Evolutionary conservation across 148 eudicot species (phyloP).

Genomic region (Fagopyrum homotropicum): DNA sequence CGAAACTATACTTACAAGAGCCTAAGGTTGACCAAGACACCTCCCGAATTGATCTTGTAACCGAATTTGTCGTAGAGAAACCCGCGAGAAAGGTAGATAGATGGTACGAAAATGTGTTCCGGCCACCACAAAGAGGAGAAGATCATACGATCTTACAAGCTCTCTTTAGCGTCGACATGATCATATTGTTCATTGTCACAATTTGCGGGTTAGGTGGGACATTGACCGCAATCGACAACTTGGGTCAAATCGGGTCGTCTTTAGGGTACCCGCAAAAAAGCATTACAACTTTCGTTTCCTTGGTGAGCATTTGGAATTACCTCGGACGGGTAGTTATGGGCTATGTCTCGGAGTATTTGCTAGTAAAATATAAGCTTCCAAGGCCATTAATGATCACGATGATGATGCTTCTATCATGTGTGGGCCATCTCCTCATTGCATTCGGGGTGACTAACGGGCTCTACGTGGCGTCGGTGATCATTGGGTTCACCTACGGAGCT

Average conservation of each 20-base stretch:
- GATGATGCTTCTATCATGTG: slow-evolving; percentile 21
- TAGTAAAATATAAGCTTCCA: slow-evolving; percentile 28
- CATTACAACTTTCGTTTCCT: slow-evolving; percentile 26
- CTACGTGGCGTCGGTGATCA: slow-evolving; percentile 24
- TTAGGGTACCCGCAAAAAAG: slow-evolving; percentile 27
- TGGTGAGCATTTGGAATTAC: slow-evolving; percentile 39
- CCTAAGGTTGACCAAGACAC: neutral
- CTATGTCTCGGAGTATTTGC: slow-evolving; percentile 21
- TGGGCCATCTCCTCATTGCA: slow-evolving; percentile 33
- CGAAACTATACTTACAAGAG: neutral
- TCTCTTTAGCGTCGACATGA: slow-evolving; percentile 31
- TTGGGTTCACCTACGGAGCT: slow-evolving; percentile 29
- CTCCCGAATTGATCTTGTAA: neutral
- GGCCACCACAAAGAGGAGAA: slow-evolving; percentile 28
- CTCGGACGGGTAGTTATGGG: slow-evolving; percentile 28
- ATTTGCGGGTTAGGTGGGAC: slow-evolving; percentile 31
- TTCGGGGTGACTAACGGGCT: slow-evolving; percentile 20
- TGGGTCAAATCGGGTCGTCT: slow-evolving; percentile 28
- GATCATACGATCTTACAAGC: slow-evolving; percentile 35
- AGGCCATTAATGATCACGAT: slow-evolving; percentile 28
- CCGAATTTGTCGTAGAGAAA: neutral
- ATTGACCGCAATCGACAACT: slow-evolving; percentile 28
- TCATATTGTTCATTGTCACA: slow-evolving; percentile 23
- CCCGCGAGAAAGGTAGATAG: neutral
- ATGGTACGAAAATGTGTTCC: slow-evolving; percentile 14